Evolutionary conservation across 1,284 basidiomycete species (phyloP), one percentile per base, ranked within the genome.

Genomic region (Austropuccinia psidii): DNA sequence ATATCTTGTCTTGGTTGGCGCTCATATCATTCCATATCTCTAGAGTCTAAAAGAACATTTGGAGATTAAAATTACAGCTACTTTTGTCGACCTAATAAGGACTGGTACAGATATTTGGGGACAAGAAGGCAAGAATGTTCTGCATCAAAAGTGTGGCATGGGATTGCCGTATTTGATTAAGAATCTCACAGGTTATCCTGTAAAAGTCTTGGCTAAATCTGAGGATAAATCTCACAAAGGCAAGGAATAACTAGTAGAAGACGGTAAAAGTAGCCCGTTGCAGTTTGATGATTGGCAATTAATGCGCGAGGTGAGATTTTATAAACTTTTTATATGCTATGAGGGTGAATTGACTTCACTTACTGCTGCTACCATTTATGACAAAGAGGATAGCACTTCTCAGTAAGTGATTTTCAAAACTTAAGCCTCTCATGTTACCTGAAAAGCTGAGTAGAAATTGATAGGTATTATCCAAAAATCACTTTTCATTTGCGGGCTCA

Each of bases 251-350:
- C 77, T 81, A 27, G 78, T 86, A 1, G 83, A 83, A 11, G 87
- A 93, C 76, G 89, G 90, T 54, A 85, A 90, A 76, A 87, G 86
- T 2, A 84, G 91, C 15, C 95, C 98, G 62, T 98, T 96, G 96
- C 85, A 93, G 74, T 98, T 98, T 78, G 93, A 97, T 79, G 94
- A 98, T 78, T 95, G 93, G 89, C 90, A 89, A 81, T 88, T 89
- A 7, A 89, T 92, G 83, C 88, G 96, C 80, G 96, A 99, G 83
- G 92, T 91, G 78, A 75, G 83, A n/a, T n/a, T n/a, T n/a, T n/a
- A n/a, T n/a, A n/a, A n/a, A n/a, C n/a, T n/a, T n/a, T n/a, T n/a
- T n/a, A 76, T 37, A 49, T 35, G 17, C 27, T 7, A 47, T n/a
- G 17, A n/a, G n/a, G n/a, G n/a, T n/a, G n/a, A n/a, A n/a, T n/a